phyloP scores from a whole-genome alignment of 192 early-diverging fungal genomes.

The Martensiomyces pterosporus region DNA sequence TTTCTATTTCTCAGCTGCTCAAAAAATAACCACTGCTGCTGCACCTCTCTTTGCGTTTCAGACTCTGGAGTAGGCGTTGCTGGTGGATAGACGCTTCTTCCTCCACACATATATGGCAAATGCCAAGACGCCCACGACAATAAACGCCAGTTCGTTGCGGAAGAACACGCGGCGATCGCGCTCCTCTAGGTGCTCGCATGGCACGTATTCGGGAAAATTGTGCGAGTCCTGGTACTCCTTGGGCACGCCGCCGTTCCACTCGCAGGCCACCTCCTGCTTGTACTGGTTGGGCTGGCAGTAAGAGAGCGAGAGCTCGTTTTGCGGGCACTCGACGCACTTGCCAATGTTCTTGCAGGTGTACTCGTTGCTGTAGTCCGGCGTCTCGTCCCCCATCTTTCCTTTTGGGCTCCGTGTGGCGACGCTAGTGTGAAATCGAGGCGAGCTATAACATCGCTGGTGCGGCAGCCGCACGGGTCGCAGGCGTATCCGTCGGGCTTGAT shows the following conservation, averaged over 20 bases:
- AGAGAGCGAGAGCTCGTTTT: not conserved
- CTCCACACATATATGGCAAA: slow-evolving; percentile 39
- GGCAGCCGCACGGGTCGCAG: too few relatives aligned
- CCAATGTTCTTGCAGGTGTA: slow-evolving; percentile 10
- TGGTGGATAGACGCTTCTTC: too few relatives aligned
- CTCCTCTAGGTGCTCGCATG: slow-evolving; percentile 9
- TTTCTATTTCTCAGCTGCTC: not conserved
- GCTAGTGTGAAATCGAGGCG: too few relatives aligned
- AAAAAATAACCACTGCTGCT: not conserved
- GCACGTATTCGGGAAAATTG: slow-evolving; percentile 14
- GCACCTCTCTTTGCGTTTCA: too few relatives aligned
- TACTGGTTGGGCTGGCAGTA: slow-evolving; percentile 21
- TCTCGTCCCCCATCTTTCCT: too few relatives aligned
- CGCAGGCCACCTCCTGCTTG: slow-evolving; percentile 36
- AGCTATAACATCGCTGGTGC: too few relatives aligned
- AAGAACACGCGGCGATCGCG: slow-evolving; percentile 16
- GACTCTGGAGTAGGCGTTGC: not conserved
- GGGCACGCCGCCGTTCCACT: slow-evolving; percentile 24
- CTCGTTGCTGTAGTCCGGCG: slow-evolving; percentile 17
- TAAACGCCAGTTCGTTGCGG: slow-evolving; percentile 27
- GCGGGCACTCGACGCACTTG: slow-evolving; percentile 8
- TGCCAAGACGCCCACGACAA: slow-evolving; percentile 19
- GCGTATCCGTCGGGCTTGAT: too few relatives aligned
- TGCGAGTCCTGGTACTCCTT: slow-evolving; percentile 31
- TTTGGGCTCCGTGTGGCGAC: too few relatives aligned